Conservation (phyloP, 441 rosid genomes). For the Populus hybrid region DNA sequence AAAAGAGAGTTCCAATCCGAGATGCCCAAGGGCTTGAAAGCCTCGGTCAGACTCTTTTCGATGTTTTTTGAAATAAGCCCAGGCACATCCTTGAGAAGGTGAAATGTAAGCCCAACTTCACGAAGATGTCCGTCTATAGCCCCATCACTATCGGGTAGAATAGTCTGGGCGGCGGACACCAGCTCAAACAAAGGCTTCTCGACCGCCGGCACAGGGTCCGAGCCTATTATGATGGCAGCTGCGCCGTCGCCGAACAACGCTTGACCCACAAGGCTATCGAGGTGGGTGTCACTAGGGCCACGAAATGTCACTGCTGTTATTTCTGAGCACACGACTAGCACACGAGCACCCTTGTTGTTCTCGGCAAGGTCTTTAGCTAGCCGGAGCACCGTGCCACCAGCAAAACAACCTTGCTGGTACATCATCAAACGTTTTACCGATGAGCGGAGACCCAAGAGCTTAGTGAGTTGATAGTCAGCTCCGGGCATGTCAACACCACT, state of each 20-base stretch:
- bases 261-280: constrained; percentile 38
- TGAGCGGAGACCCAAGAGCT: constrained; percentile 34
- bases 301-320: constrained; percentile 27
- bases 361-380: constrained; percentile 40
- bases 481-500: constrained; percentile 39
- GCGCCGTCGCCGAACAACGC: constrained; percentile 38
- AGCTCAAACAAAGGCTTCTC: constrained; percentile 35
- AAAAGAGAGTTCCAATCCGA: constrained; percentile 43
- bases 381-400: constrained; percentile 37
- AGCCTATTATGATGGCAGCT: constrained; percentile 30
- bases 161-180: constrained; percentile 25
- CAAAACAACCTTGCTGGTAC: constrained; percentile 39
- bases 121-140: constrained; percentile 39
- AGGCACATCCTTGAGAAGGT: constrained; percentile 36
- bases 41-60: constrained; percentile 26
- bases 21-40: constrained; percentile 33
- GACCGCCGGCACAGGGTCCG: constrained; percentile 12
- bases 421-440: constrained; percentile 36
- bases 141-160: constrained; percentile 35
- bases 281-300: constrained; percentile 30
- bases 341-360: constrained; percentile 36
- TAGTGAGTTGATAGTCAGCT: constrained; percentile 38
- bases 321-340: constrained; percentile 34
- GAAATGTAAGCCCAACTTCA: constrained; percentile 38
- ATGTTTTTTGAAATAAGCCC: constrained; percentile 30